A percentile compares a stretch with the other conserved stretches of the same genome.
These are phyloP conservation scores for Schizosaccharomyces cryophilus DNA, from an alignment of 805 yeast species.

Conservation along the genomic window DNA sequence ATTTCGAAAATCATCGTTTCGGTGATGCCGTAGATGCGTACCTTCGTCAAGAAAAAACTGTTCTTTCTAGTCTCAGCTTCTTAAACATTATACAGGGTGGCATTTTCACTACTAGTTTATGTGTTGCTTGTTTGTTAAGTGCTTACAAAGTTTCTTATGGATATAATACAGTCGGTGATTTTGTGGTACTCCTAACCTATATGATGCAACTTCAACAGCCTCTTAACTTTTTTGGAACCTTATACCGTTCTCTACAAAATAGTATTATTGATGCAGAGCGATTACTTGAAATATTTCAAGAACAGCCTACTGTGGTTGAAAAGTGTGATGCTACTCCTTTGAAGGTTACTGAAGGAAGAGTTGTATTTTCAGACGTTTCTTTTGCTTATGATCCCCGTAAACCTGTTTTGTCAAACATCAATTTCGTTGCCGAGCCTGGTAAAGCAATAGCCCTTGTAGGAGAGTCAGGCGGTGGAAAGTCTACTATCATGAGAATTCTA, in stretches of 20 bases:
- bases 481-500: slow-evolving; percentile 57
- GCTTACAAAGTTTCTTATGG: slow-evolving; percentile 7
- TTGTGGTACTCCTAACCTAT: slow-evolving; percentile 7
- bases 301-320: slow-evolving; percentile 6
- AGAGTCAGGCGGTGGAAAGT: slow-evolving; percentile 86
- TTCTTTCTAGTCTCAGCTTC: slow-evolving; percentile 3
- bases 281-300: slow-evolving; percentile 5
- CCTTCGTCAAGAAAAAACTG: slow-evolving; percentile 4
- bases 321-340: background rate
- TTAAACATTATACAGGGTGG: slow-evolving; percentile 6
- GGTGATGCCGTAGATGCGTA: slow-evolving; percentile 3
- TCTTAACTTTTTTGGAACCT: slow-evolving; percentile 6
- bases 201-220: slow-evolving; percentile 8
- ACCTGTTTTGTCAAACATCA: slow-evolving; percentile 33
- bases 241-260: slow-evolving; percentile 6
- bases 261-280: slow-evolving; percentile 7
- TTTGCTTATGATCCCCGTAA: slow-evolving; percentile 42
- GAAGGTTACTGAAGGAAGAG: slow-evolving; percentile 9
- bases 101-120: slow-evolving; percentile 6
- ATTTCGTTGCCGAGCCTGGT: slow-evolving; percentile 43
- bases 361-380: slow-evolving; percentile 35
- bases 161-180: slow-evolving; percentile 5
- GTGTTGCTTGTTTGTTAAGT: slow-evolving; percentile 5
- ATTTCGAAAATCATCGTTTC: slow-evolving; percentile 7
- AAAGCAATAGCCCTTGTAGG: slow-evolving; percentile 86